phyloP scores from a whole-genome alignment of 495 filamentous ascomycete species.

The Apodospora peruviana region DNA sequence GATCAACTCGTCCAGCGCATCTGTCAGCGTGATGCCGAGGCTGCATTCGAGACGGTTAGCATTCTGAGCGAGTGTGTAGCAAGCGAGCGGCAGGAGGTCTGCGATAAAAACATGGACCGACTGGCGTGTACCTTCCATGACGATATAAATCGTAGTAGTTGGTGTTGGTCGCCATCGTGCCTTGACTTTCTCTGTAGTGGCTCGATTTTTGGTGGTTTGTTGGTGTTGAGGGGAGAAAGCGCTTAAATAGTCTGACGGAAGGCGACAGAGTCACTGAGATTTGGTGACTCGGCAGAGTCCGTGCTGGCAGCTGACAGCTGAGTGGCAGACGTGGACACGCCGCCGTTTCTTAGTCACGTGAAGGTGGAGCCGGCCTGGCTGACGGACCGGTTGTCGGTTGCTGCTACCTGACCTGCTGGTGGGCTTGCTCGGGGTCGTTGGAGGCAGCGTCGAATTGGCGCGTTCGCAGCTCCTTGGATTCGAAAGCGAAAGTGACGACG shows the following conservation, averaged over 20 bases:
- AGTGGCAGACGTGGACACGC: too few species aligned
- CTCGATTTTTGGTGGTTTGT: conserved; percentile 3
- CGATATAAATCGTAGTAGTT: conserved; percentile 95
- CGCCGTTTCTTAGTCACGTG: background rate
- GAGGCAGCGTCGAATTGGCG: conserved; percentile 6
- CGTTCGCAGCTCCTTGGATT: background rate
- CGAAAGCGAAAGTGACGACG: background rate
- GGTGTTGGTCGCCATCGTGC: conserved; percentile 29
- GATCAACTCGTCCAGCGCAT: conserved; percentile 95
- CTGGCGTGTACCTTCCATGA: conserved; percentile 73
- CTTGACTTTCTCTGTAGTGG: conserved; percentile 4
- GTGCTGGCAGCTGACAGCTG: too few species aligned
- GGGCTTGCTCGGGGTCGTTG: background rate
- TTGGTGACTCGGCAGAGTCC: conserved; percentile 18
- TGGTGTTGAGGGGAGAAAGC: conserved; percentile 6
- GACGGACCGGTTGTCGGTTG: too few species aligned
- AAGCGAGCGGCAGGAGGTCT: background rate
- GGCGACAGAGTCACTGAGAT: background rate
- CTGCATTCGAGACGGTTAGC: conserved; percentile 39
- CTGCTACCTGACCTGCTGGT: too few species aligned
- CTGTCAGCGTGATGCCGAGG: conserved; percentile 84
- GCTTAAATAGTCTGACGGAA: conserved; percentile 22
- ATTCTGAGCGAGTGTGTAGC: background rate
- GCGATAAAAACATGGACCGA: background rate
- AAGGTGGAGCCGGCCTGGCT: background rate